Percentiles rank a stretch among this genome's conserved stretches.
Evolutionary conservation across 208 protist species (phyloP).

Genomic region (Wallacemonas sp.): DNA sequence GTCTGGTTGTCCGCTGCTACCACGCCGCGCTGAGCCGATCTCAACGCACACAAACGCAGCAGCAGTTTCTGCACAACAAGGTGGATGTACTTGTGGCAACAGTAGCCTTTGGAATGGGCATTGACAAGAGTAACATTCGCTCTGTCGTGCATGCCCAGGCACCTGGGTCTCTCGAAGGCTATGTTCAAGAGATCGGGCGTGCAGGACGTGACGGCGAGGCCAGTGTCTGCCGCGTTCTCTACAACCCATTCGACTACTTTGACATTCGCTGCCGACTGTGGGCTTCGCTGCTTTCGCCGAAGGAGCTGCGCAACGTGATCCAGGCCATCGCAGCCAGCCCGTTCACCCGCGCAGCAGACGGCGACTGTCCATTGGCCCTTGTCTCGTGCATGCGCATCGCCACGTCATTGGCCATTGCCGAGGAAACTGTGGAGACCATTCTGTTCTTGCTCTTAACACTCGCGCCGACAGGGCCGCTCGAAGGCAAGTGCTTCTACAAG

Average conservation of each 20-base stretch:
- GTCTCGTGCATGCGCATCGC: conserved; percentile 60
- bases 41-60: conserved; percentile 66
- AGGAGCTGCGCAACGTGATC: conserved; percentile 63
- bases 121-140: conserved; percentile 97
- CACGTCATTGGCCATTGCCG: conserved; percentile 53
- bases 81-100: conserved; percentile 95
- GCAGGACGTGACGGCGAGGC: conserved; percentile 93
- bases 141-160: conserved; percentile 96
- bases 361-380: conserved; percentile 30
- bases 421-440: conserved; percentile 81
- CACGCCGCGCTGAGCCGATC: conserved; percentile 66
- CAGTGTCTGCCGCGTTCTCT: conserved; percentile 80
- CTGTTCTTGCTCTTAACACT: conserved; percentile 66
- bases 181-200: conserved; percentile 97
- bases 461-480: neutral
- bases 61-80: conserved; percentile 81
- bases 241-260: conserved; percentile 95
- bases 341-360: conserved; percentile 22
- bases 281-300: conserved; percentile 49
- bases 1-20: conserved; percentile 68
- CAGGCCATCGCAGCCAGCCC: conserved; percentile 41
- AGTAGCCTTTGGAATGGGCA: conserved; percentile 98
- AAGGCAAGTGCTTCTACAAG: conserved; percentile 26
- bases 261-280: conserved; percentile 80
- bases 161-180: conserved; percentile 96